A percentile compares a stretch with the other conserved stretches of the same genome.
Conservation (phyloP, 352 stramenopile genomes). For the Pythium phragmitis region DNA sequence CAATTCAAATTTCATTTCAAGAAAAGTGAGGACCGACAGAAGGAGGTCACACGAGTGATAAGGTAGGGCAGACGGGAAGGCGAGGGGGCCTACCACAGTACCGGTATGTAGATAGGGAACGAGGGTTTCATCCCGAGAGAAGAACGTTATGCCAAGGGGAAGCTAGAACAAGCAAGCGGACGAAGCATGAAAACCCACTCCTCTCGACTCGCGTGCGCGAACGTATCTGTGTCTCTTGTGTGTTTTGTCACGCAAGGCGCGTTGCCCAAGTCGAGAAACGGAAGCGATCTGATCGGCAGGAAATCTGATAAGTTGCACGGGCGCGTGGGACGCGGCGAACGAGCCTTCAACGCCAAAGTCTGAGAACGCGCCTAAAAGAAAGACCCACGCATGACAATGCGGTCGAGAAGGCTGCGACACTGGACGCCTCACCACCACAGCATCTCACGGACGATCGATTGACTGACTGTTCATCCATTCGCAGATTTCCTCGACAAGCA, state of each 20-base stretch:
- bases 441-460: not conserved
- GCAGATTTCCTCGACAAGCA: not conserved
- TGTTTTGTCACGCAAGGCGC: constrained; percentile 3
- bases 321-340: not conserved
- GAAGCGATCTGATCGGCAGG: not conserved
- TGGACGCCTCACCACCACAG: not conserved
- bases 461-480: constrained; percentile 8
- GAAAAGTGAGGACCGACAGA: not conserved
- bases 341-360: not conserved
- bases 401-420: not conserved
- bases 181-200: constrained; percentile 14
- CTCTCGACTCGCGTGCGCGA: constrained; percentile 1
- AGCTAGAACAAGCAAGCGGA: constrained; percentile 22
- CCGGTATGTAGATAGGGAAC: constrained; percentile 19
- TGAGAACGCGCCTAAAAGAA: constrained; percentile 3
- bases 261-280: not conserved
- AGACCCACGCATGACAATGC: constrained; percentile 4
- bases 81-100: not conserved
- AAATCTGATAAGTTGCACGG: no score
- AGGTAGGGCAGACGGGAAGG: no score
- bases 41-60: not conserved
- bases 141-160: constrained; percentile 12
- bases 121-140: not conserved
- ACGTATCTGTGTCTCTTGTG: not conserved
- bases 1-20: not conserved